phyloP scores from a whole-genome alignment of 2,329 filamentous ascomycete genomes.

The Aspergillus jensenii region DNA sequence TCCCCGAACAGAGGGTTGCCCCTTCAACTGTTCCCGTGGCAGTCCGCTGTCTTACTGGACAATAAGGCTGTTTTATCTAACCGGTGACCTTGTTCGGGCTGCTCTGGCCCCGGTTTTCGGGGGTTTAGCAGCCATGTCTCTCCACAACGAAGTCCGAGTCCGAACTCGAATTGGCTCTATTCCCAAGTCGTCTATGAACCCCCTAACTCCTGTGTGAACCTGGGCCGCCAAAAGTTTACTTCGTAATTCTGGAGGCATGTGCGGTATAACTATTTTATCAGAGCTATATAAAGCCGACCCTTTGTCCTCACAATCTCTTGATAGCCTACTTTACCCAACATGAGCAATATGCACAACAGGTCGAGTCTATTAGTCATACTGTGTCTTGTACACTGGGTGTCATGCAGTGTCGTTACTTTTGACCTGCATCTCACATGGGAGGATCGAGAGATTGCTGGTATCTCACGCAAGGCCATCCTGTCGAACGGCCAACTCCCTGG shows the following conservation, averaged over 20 bases:
- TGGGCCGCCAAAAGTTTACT: no score
- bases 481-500: conserved; percentile 32
- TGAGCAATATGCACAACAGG: not conserved
- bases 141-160: not conserved
- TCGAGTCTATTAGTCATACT: conserved; percentile 8
- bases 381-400: conserved; percentile 10
- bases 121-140: not conserved
- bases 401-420: conserved; percentile 9
- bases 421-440: conserved; percentile 25
- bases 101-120: not conserved
- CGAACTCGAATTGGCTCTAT: not conserved
- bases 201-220: not conserved
- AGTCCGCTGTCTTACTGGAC: not conserved
- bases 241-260: not conserved
- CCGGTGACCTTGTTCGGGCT: not conserved
- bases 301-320: not conserved
- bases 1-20: not conserved
- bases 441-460: conserved; percentile 23
- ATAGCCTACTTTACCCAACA: not conserved
- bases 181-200: not conserved
- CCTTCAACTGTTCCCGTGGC: not conserved
- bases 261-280: not conserved
- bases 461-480: conserved; percentile 24
- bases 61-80: not conserved
- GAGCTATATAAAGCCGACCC: not conserved